Percentiles rank a stretch among this genome's conserved stretches.
Conservation (phyloP, 192 early-diverging fungal species). For the Mortierella hygrophila region DNA sequence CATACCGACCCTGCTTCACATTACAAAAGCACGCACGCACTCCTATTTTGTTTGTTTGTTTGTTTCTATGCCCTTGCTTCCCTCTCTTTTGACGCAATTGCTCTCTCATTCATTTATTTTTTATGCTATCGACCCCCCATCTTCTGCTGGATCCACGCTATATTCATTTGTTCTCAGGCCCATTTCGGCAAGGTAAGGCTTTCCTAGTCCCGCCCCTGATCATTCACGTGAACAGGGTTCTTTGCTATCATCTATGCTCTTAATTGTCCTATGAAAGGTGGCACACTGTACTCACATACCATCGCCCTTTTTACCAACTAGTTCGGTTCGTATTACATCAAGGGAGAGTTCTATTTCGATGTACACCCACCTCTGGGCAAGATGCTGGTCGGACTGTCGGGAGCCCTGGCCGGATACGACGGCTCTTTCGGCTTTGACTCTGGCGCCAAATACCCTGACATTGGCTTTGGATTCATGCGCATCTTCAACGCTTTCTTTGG, state of each 20-base stretch:
- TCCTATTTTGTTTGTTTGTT: background rate
- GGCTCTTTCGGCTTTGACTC: conserved; percentile 90
- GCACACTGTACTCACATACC: background rate
- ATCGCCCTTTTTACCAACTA: conserved; percentile 47
- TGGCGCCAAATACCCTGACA: conserved; percentile 80
- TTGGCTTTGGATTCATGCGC: conserved; percentile 93
- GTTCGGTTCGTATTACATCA: conserved; percentile 96
- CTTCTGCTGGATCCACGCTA: background rate
- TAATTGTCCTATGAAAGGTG: background rate
- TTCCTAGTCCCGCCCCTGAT: background rate
- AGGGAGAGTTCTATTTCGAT: conserved; percentile 95
- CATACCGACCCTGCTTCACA: background rate
- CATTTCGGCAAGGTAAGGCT: conserved; percentile 69
- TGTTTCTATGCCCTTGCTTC: background rate
- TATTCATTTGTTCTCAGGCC: conserved; percentile 45
- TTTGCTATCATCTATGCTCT: background rate
- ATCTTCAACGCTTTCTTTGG: conserved; percentile 92
- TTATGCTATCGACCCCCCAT: background rate
- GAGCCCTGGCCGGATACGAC: conserved; percentile 85
- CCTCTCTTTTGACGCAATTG: conserved; percentile 18
- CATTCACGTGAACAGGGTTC: background rate
- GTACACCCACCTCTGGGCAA: conserved; percentile 99
- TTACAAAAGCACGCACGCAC: background rate
- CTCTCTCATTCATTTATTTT: conserved; percentile 1
- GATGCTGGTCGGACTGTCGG: conserved; percentile 92